These are phyloP conservation scores for Rhizopogon rudus DNA, from an alignment of 768 basidiomycete genomes.

Conservation along the genomic window DNA sequence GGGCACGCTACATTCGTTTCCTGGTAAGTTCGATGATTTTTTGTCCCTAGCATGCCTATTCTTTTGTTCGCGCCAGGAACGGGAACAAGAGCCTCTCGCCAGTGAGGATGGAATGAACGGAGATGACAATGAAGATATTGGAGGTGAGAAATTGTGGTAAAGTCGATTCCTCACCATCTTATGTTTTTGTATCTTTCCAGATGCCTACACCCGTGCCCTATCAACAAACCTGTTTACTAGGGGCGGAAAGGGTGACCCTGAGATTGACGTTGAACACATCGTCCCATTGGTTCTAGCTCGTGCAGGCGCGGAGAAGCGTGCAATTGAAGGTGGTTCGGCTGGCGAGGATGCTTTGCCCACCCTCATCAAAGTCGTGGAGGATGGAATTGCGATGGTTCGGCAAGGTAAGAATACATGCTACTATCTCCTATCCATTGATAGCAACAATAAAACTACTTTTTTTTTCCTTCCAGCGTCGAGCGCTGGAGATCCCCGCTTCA, in stretches of 20 bases:
- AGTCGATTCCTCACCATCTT: background rate
- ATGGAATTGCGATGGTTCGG: slow-evolving; percentile 57
- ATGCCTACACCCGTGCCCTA: slow-evolving; percentile 54
- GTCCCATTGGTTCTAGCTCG: slow-evolving; percentile 60
- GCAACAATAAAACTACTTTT: background rate
- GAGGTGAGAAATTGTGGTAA: background rate
- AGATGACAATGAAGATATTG: background rate
- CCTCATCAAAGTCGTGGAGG: slow-evolving; percentile 55
- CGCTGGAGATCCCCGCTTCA: slow-evolving; percentile 68
- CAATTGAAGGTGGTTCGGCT: slow-evolving; percentile 39
- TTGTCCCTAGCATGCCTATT: background rate
- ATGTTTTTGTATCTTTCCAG: slow-evolving; percentile 28
- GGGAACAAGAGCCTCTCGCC: slow-evolving; percentile 3
- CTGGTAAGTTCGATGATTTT: slow-evolving; percentile 39
- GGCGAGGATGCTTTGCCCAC: slow-evolving; percentile 50
- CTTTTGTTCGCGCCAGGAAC: slow-evolving; percentile 15
- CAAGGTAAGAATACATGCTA: slow-evolving; percentile 35
- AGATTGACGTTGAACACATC: slow-evolving; percentile 57
- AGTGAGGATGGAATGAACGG: background rate
- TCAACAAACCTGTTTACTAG: slow-evolving; percentile 47
- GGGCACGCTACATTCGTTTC: slow-evolving; percentile 73
- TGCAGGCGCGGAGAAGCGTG: slow-evolving; percentile 58
- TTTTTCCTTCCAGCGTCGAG: slow-evolving; percentile 41
- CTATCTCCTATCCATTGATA: background rate
- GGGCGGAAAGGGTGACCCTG: slow-evolving; percentile 9